Base-by-base conservation (phyloP, 2,329 filamentous ascomycete genomes). In the Cladorrhinum sp. region DNA sequence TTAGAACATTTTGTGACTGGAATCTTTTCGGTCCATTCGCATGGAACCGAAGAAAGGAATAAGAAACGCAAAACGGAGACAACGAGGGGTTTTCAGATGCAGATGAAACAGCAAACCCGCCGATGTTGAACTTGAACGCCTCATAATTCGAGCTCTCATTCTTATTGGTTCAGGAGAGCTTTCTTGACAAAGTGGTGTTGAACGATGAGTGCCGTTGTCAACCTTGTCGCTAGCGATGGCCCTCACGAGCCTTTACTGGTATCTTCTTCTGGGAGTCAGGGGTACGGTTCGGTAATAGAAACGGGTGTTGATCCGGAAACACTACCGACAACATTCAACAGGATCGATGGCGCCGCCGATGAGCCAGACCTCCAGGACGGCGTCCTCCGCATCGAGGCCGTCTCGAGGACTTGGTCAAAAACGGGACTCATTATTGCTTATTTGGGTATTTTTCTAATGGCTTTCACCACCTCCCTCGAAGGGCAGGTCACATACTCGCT, bases 391-490 rank as follows among this genome's bases (percentile, higher is more conserved):
- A 73, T 73, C 23, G 72, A 73, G 55, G 72, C 68, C n/a, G 68
- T 73, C 29, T 63, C 72, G 18, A 66, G 67, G 64, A 62, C 67
- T 7, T 74, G 72, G 72, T 67, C 72, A 20, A 70, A 67, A 64
- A 68, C 66, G 68, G 69, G 68, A 1, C 50, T 73, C 41, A 63
- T 67, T 45, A 59, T 72, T 16, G 72, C 70, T 3, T 73, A 73
- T 55, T 50, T 71, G 63, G 67, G 69, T 61, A 75, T 80, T 59
- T 73, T 86, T 62, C 77, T 87, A 59, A 84, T 89, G 76, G 84
- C 86, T 20, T 87, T 85, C 66, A 81, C 82, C 53, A 88, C 85
- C 5, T 89, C 85, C n/a, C 77, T 89, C 18, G 86, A 89, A 70
- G 80, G 81, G 16, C 86, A 89, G 69, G 85, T 84, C 8, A 85